Evolutionary conservation across 805 yeast genomes (phyloP).

Genomic region (Ogataea naganishii): DNA sequence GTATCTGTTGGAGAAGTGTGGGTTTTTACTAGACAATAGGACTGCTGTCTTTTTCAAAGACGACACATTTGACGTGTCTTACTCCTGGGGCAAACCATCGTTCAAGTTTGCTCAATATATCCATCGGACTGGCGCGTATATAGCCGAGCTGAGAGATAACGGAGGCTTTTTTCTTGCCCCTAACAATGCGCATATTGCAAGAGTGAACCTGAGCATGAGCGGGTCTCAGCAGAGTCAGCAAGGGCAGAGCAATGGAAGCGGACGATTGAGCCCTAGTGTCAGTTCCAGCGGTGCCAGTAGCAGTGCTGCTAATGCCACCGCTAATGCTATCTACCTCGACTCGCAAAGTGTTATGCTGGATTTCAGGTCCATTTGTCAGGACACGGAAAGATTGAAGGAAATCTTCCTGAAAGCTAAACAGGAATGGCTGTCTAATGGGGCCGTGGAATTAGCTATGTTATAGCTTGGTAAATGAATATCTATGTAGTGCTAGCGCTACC

Average conservation of each 20-base stretch:
- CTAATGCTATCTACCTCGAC: constrained; percentile 34
- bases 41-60: constrained; percentile 54
- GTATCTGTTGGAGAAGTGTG: constrained; percentile 57
- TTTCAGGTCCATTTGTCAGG: constrained; percentile 55
- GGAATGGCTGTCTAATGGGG: constrained; percentile 30
- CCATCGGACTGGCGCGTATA: constrained; percentile 81
- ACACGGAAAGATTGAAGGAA: constrained; percentile 35
- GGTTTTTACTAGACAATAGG: constrained; percentile 75
- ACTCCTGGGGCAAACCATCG: constrained; percentile 87
- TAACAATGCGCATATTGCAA: constrained; percentile 71
- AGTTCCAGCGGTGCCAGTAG: background rate
- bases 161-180: constrained; percentile 81
- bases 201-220: constrained; percentile 44
- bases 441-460: constrained; percentile 18
- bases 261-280: too few species aligned
- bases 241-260: constrained; percentile 1
- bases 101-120: constrained; percentile 84
- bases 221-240: constrained; percentile 13
- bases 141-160: constrained; percentile 76
- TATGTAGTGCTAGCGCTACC: too few species aligned
- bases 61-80: constrained; percentile 52
- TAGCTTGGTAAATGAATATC: too few species aligned
- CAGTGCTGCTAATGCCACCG: constrained; percentile 7
- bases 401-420: constrained; percentile 54
- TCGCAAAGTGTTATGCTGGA: constrained; percentile 68